Conservation (phyloP, 2,329 filamentous ascomycete genomes). For the Cercospora beticola region DNA sequence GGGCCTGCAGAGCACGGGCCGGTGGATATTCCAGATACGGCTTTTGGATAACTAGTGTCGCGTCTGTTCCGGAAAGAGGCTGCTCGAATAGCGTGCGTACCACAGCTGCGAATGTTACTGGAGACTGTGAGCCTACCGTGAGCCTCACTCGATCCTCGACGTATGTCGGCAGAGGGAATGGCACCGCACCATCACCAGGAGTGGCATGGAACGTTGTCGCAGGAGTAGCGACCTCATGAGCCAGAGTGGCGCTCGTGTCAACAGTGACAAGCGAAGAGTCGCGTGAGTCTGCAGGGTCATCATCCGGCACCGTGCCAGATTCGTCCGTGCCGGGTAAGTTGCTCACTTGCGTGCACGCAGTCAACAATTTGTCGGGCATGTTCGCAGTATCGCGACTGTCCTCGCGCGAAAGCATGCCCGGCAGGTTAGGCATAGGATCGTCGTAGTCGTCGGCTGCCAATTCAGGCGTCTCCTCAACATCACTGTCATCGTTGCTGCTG, state of each 20-base stretch:
- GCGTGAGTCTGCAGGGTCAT: background rate
- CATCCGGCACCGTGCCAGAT: background rate
- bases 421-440: background rate
- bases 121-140: background rate
- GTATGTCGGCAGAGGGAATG: conserved; percentile 14
- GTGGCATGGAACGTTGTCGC: background rate
- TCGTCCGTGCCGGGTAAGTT: background rate
- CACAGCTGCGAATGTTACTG: conserved; percentile 1
- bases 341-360: background rate
- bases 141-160: conserved; percentile 14
- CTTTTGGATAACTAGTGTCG: conserved; percentile 11
- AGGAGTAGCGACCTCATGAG: background rate
- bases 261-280: background rate
- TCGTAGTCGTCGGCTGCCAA: background rate
- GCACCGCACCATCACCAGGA: background rate
- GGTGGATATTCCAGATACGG: conserved; percentile 8
- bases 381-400: background rate
- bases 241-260: background rate
- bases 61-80: background rate
- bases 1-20: background rate
- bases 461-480: background rate
- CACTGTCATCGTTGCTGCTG: background rate
- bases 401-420: background rate
- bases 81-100: conserved; percentile 10
- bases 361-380: background rate